Evolutionary conservation across 2,329 filamentous ascomycete genomes (phyloP).

Genomic region (Fusarium nanum): DNA sequence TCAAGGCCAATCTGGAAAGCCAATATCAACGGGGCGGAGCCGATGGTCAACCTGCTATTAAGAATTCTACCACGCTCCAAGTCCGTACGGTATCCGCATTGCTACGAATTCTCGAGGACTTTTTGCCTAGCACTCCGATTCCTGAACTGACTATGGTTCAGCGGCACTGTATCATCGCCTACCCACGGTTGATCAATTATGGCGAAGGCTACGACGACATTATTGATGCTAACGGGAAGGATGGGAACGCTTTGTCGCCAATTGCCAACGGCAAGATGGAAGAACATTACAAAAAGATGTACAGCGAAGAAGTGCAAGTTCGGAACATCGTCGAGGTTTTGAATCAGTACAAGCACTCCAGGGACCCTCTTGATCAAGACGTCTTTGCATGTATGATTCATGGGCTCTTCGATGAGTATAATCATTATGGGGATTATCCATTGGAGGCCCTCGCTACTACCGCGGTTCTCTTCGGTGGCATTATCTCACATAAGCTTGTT

Average conservation of each 20-base stretch:
- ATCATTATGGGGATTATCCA: slow-evolving; percentile 94
- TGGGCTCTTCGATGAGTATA: slow-evolving; percentile 96
- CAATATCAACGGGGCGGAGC: slow-evolving; percentile 73
- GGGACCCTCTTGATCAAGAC: slow-evolving; percentile 87
- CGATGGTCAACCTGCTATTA: slow-evolving; percentile 66
- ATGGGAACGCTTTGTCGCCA: slow-evolving; percentile 82
- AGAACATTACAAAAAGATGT: slow-evolving; percentile 98
- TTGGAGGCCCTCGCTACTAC: slow-evolving; percentile 96
- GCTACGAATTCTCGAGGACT: slow-evolving; percentile 82
- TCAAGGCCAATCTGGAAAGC: slow-evolving; percentile 86
- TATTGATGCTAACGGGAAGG: slow-evolving; percentile 84
- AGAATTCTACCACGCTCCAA: slow-evolving; percentile 78
- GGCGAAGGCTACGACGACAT: slow-evolving; percentile 92
- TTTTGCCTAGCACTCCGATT: slow-evolving; percentile 67
- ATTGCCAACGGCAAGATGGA: slow-evolving; percentile 93
- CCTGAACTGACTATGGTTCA: slow-evolving; percentile 83
- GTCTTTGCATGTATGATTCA: slow-evolving; percentile 99
- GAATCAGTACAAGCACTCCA: slow-evolving; percentile 87
- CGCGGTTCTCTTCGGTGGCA: slow-evolving; percentile 94
- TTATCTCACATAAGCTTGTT: slow-evolving; percentile 93
- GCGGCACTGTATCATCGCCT: slow-evolving; percentile 88
- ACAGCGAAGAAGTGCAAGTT: slow-evolving; percentile 88
- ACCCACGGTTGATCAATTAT: slow-evolving; percentile 95
- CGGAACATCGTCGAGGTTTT: slow-evolving; percentile 86
- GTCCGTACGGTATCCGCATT: slow-evolving; percentile 87